Base-by-base conservation (phyloP, 306 rosid species). In the Oxytropis ochrocephala region DNA sequence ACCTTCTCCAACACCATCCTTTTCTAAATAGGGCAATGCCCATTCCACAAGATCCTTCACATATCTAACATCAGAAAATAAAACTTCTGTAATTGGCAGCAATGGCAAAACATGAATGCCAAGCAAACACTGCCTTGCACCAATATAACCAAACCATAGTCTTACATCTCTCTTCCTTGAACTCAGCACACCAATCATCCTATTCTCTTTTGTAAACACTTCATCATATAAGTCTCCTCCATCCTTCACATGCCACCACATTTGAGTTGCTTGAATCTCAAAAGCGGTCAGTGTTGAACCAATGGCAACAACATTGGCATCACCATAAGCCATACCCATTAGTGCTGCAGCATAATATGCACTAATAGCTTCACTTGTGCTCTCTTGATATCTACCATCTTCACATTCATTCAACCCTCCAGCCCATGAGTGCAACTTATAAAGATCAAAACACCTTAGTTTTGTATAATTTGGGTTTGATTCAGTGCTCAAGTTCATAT, bases 401-500 rank as follows among this genome's bases (percentile, higher is more conserved):
- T 2, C 1, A 38, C 1, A 86, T 33, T 90, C 89, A 5, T 80
- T 67, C 48, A 90, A 51, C 19, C 91, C 89, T 24, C 88, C 80
- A 6, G 86, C 91, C 96, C 89, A 87, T 1, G 91, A 87, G 62
- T 87, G 96, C 68, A 90, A 67, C 64, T 81, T 87, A 52, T 75
- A 90, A 2, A 76, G 56, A 62, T 87, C 91, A 8, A 90, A 90
- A 80, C 96, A 85, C 65, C 96, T 76, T 12, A 85, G 9, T 4
- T 83, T 84, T 0, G 89, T 74, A 52, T 84, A 90, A 8, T 21
- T 70, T 0, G 87, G 73, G 36, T 70, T 74, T 10, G 59, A 67
- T 6, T 65, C 27, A 51, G 68, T 66, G 7, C 83, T 80, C 48
- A 83, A 44, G 78, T 10, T 91, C 86, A 88, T 75, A 16, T 70